phyloP scores from a whole-genome alignment of 225 moss, liverwort and hornwort genomes.

The Polytrichum commune region DNA sequence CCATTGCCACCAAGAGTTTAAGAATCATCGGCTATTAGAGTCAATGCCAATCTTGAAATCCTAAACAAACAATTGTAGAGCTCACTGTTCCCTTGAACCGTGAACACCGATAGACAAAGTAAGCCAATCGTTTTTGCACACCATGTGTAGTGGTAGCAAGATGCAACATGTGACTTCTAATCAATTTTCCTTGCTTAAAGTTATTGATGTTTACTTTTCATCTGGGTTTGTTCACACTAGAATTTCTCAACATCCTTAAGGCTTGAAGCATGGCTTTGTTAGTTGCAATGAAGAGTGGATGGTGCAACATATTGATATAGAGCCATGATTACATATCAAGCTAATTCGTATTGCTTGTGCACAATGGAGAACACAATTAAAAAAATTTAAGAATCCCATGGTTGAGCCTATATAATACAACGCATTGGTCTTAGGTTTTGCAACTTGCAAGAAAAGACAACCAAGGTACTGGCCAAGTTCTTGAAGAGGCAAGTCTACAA shows the following conservation, averaged over 20 bases:
- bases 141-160: background rate
- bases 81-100: background rate
- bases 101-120: background rate
- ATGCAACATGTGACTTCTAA: background rate
- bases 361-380: background rate
- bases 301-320: background rate
- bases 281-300: background rate
- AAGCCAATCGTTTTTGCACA: conserved; percentile 2
- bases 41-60: too few species aligned
- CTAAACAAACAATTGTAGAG: too few species aligned
- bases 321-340: background rate
- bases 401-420: background rate
- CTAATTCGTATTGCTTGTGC: too few species aligned
- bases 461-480: background rate
- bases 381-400: background rate
- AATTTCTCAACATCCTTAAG: background rate
- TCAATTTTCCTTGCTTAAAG: background rate
- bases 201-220: background rate
- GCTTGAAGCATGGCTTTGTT: background rate
- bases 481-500: background rate
- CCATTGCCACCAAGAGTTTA: too few species aligned
- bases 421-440: too few species aligned
- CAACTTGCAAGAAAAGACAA: too few species aligned
- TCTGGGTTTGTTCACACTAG: background rate
- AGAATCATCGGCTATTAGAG: background rate